Evolutionary conservation across 139 green algal genomes (phyloP), one percentile per base, ranked within the genome.

Genomic region (Chlorella sp.): DNA sequence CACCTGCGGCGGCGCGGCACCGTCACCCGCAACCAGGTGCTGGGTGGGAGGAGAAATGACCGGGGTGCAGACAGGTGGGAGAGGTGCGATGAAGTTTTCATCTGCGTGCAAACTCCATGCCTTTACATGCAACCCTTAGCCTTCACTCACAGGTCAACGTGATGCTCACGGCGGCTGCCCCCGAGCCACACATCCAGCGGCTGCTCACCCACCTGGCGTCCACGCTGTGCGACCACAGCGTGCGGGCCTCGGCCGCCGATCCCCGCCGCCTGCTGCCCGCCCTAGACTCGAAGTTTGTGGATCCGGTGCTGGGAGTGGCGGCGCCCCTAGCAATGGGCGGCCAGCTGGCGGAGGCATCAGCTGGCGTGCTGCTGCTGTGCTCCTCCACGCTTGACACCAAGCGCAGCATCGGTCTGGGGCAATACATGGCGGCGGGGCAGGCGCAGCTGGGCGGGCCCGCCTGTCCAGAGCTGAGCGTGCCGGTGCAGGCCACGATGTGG

Each of bases 281-380:
- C 4, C 32, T 86, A 56, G 70, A 73, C 56, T 14, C 54, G 6
- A 81, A 81, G 32, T 81, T 26, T 48, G 70, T 74, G 70, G 70
- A 75, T 32, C 81, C 81, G 4, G 64, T 13, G 0, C 70, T 86
- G 69, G 30, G 41, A 3, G 30, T 86, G 41, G n/a, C 36, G 11
- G 40, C 34, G 65, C 72, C 76, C 3, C 43, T 88, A 24, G 44
- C 58, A 0, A 13, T 76, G 1, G 84, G 68, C 4, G 84, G 84
- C 0, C 64, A 81, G 76, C 84, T 88, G 58, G 84, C 64, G n/a
- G 79, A 85, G 41, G 84, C 84, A 3, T 41, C 56, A 3, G 14
- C 40, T n/a, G 87, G 87, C 34, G 79, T 91, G 34, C 51, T 89
- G 69, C 48, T 90, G 38, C 74, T 91, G 40, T 67, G 73, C 65